Evolutionary conservation across 257 asterid genomes (phyloP), one percentile per base, ranked within the genome.

Genomic region (Vinca minor): DNA sequence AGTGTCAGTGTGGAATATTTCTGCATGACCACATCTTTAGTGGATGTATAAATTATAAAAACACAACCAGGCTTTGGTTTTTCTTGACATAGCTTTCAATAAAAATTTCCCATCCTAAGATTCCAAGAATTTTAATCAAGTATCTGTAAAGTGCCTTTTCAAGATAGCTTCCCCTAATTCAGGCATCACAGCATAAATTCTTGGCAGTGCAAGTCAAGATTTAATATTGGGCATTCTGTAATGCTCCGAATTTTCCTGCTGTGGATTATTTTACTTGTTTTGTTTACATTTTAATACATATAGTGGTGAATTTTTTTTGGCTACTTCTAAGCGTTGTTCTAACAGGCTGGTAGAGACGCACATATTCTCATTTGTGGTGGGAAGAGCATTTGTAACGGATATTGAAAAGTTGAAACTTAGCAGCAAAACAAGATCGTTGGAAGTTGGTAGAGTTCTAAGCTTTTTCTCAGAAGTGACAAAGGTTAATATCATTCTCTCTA

Each of bases 311-410:
- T 13, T n/a, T 17, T 49, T 50, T 56, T 23, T 54, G 23, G 46
- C 70, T 67, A 73, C 64, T n/a, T 25, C 74, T 69, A 50, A 45
- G 54, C 57, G 79, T 64, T 66, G 69, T 54, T 65, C 55, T 81
- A 73, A 78, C 95, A 93, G 99, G 87, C 89, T 93, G 80, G 95
- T 93, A 49, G 99, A 93, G 87, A 89, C 93, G 11, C 99, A 93
- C 82, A 85, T 87, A 77, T 93, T 89, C 81, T 90, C 94, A 65
- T 93, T 93, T 80, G 97, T 89, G 74, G 90, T 89, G 75, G 99
- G 97, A 66, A 87, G 99, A 85, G 97, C 97, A 67, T 84, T 93
- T 76, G 99, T 93, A 67, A 79, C 92, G n/a, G 99, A 93, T 82
- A 80, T 93, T 70, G 99, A 93, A 71, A 93, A 89, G 82, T 76